Conservation (phyloP, 352 stramenopile genomes). For the Saprolegnia diclina region DNA sequence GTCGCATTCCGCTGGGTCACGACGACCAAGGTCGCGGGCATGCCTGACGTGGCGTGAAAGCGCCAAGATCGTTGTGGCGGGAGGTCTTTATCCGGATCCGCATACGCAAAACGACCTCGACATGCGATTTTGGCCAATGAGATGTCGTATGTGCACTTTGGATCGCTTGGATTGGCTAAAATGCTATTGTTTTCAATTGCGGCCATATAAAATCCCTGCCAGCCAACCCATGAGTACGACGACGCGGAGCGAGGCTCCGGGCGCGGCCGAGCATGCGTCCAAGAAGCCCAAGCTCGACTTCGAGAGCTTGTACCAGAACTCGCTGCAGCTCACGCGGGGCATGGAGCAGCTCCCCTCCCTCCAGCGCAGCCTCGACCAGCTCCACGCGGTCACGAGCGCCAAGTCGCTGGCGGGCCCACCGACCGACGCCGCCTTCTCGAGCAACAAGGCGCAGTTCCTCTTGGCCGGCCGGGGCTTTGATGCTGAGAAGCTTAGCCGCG, state of each 20-base stretch:
- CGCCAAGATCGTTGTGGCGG: neutral
- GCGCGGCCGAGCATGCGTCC: slow-evolving; percentile 4
- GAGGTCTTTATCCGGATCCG: neutral
- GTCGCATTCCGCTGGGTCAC: too few species aligned
- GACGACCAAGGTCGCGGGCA: too few species aligned
- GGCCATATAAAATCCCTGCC: neutral
- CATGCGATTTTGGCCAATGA: slow-evolving; percentile 10
- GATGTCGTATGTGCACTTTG: neutral
- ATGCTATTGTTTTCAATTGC: neutral
- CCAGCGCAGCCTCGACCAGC: slow-evolving; percentile 74
- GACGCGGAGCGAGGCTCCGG: neutral
- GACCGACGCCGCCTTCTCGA: slow-evolving; percentile 27
- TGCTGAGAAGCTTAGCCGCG: slow-evolving; percentile 79
- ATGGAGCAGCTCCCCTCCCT: slow-evolving; percentile 70
- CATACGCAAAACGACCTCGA: neutral
- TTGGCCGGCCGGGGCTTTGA: slow-evolving; percentile 80
- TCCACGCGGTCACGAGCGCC: slow-evolving; percentile 69
- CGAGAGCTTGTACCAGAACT: slow-evolving; percentile 82
- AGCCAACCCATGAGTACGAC: neutral
- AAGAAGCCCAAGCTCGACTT: slow-evolving; percentile 49
- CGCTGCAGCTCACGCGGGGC: slow-evolving; percentile 75
- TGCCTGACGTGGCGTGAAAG: neutral
- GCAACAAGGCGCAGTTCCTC: slow-evolving; percentile 80
- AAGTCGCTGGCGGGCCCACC: slow-evolving; percentile 28
- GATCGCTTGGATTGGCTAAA: neutral